Conservation (phyloP, 2,329 filamentous ascomycete genomes). For the Sporothrix pallida region DNA sequence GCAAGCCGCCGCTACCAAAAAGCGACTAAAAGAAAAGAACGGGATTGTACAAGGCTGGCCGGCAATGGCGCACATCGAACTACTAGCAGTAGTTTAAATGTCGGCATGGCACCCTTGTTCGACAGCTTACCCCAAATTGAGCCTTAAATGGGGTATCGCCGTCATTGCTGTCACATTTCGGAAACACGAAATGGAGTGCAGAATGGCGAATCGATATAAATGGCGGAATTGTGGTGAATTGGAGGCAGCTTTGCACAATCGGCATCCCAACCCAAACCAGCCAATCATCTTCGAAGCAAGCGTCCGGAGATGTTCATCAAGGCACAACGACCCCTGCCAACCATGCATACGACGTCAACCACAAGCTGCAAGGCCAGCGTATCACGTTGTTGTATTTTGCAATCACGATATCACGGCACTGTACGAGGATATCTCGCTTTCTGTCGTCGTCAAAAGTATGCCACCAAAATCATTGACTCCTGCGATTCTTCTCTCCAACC, state of each 20-base stretch:
- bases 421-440: background rate
- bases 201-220: conserved; percentile 9
- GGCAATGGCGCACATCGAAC: conserved; percentile 16
- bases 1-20: background rate
- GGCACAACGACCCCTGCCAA: background rate
- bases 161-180: background rate
- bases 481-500: background rate
- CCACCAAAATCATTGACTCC: background rate
- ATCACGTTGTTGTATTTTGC: conserved; percentile 18
- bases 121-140: background rate
- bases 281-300: background rate
- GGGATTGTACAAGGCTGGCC: conserved; percentile 11
- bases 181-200: background rate
- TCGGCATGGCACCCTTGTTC: conserved; percentile 12
- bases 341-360: background rate
- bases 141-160: background rate
- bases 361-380: background rate
- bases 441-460: background rate
- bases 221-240: conserved; percentile 16
- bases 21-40: background rate
- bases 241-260: conserved; percentile 1
- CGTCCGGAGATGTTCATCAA: background rate
- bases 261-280: background rate
- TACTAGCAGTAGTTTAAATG: conserved; percentile 4
- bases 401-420: background rate